phyloP scores from a whole-genome alignment of 495 filamentous ascomycete species.

The Talaromyces liani region DNA sequence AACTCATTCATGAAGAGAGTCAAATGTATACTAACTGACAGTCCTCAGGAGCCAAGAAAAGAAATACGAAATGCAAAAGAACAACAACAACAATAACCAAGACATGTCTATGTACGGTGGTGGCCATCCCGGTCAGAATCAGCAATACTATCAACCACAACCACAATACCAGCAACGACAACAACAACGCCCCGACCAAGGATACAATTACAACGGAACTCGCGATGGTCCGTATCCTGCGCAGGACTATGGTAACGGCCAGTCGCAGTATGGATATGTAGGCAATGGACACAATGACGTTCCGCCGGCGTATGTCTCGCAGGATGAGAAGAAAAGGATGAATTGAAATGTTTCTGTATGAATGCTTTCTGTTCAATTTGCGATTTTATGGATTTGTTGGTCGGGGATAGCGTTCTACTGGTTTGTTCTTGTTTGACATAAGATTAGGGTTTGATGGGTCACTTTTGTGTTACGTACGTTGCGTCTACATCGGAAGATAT shows the following conservation, averaged over 20 bases:
- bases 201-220: background rate
- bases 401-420: background rate
- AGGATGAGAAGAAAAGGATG: background rate
- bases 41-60: slow-evolving; percentile 3
- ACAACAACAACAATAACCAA: background rate
- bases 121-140: background rate
- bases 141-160: background rate
- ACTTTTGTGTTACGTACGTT: background rate
- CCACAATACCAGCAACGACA: background rate
- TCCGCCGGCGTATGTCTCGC: background rate
- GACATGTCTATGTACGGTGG: background rate
- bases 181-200: background rate
- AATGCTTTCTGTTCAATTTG: background rate
- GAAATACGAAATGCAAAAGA: background rate
- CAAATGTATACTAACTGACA: background rate
- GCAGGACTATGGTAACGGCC: background rate
- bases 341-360: background rate
- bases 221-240: background rate
- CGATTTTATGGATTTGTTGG: background rate
- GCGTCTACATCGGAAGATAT: background rate
- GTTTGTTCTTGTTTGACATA: background rate
- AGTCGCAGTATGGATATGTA: background rate
- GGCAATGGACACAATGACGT: background rate
- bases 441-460: background rate
- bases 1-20: background rate